Base-by-base conservation (phyloP, 495 filamentous ascomycete species). In the Talaromyces wortmannii region DNA sequence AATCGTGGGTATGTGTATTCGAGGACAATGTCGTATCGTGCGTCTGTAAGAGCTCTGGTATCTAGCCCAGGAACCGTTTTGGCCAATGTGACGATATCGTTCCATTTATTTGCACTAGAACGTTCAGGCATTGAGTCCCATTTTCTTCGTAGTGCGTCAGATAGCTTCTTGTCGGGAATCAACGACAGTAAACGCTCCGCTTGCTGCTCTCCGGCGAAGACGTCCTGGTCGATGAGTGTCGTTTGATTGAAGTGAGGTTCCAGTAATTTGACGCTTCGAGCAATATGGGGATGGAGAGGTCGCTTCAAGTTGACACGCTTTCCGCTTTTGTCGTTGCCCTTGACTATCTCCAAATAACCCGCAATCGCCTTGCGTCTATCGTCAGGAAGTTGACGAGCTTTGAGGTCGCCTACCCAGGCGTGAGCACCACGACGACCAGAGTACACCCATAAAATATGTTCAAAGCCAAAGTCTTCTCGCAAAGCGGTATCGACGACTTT, bases 1-100 rank as follows among this genome's bases (percentile, higher is more conserved):
- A 98, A 84, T 8, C 94, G 85, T n/a, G 94, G 95, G 68, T 98
- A 98, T 5, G 94, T 96, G 71, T 97, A 97, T 71, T 97, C 95
- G 29, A 98, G 80, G 12, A 97, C 83, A 45, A 97, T 85, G 63
- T 97, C 94, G 60, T 95, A 89, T 71, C 95, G 97, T 23, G 88
- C 89, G 56, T 97, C 89, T n/a, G 84, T 77, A 23, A 97, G 78
- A 3, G 82, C 78, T 49, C 75, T 72, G 3, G 82, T 56, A 61
- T 90, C 83, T 0, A 92, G 68, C 1, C 74, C 80, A 49, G 83
- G 84, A 64, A 82, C 83, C 0, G 83, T 81, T 63, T 88, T 86
- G 13, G 94, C 94, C 3, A 96, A 68, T 0, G 82, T 69, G 69
- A 97, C 86, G 61, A 98, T 97, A 67, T 98, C 94, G 6, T 86